A percentile compares a stretch with the other conserved stretches of the same genome.
These are phyloP conservation scores for Cyclostephanos tholiformis DNA, from an alignment of 108 stramenopile species.

Conservation along the genomic window DNA sequence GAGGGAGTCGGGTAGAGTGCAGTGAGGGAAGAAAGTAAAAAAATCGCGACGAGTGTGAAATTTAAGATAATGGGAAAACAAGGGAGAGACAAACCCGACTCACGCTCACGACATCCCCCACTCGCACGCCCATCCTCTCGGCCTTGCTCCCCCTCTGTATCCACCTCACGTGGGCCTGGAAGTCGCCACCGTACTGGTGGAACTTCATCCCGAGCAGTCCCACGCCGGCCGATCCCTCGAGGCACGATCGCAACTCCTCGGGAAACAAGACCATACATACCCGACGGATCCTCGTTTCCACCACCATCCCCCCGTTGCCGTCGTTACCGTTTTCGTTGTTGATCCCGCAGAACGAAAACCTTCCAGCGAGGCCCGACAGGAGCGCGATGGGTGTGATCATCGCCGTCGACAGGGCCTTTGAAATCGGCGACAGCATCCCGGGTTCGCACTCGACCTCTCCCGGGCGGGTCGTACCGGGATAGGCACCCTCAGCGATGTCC, in stretches of 20 bases:
- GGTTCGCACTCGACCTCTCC: too few relatives aligned
- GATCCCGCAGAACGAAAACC: constrained; percentile 1
- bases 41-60: too few relatives aligned
- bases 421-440: too few relatives aligned
- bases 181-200: constrained; percentile 26
- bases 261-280: constrained; percentile 15
- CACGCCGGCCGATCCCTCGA: neutral
- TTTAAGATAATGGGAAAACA: too few relatives aligned
- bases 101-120: constrained; percentile 48
- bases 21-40: too few relatives aligned
- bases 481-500: neutral
- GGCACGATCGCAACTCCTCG: neutral
- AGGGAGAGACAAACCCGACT: constrained; percentile 4
- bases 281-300: neutral
- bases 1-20: neutral
- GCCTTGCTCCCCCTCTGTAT: constrained; percentile 36
- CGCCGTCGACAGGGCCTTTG: too few relatives aligned
- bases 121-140: constrained; percentile 35
- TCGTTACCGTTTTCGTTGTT: constrained; percentile 3
- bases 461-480: neutral
- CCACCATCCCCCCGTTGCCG: neutral
- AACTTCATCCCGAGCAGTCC: constrained; percentile 40
- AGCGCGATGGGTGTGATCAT: too few relatives aligned
- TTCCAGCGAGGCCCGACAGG: too few relatives aligned
- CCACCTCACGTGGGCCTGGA: constrained; percentile 44